These are phyloP conservation scores for Alternaria atra DNA, from an alignment of 2,329 filamentous ascomycete species.

Conservation along the genomic window DNA sequence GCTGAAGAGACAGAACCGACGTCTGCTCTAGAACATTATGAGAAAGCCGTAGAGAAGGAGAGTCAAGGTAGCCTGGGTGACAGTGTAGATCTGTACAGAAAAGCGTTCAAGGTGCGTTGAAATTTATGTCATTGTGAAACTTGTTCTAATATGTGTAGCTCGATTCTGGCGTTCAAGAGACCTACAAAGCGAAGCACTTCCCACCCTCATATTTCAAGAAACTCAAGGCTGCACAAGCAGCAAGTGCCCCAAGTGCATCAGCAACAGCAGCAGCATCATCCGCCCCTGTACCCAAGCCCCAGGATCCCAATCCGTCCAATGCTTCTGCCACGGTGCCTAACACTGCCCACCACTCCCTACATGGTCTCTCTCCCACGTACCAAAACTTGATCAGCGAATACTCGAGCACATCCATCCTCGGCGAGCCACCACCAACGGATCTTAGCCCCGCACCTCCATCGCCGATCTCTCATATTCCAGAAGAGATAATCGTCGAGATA, in stretches of 20 bases:
- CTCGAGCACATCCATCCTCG: constrained; percentile 72
- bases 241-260: constrained; percentile 5
- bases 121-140: background rate
- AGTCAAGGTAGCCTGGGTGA: constrained; percentile 85
- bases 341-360: constrained; percentile 66
- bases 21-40: constrained; percentile 91
- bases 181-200: constrained; percentile 92
- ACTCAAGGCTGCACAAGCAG: constrained; percentile 25
- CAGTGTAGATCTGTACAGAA: constrained; percentile 86
- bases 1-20: constrained; percentile 62
- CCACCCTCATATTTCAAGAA: constrained; percentile 65
- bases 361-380: constrained; percentile 64
- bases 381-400: constrained; percentile 81
- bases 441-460: constrained; percentile 78
- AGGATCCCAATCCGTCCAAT: constrained; percentile 58
- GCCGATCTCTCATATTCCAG: constrained; percentile 78
- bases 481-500: constrained; percentile 85
- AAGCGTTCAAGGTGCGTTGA: constrained; percentile 78
- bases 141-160: constrained; percentile 63
- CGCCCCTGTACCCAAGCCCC: constrained; percentile 49
- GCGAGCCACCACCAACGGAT: constrained; percentile 73
- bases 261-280: constrained; percentile 50
- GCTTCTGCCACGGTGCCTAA: constrained; percentile 62
- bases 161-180: constrained; percentile 82
- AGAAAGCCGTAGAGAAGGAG: constrained; percentile 89